Conservation (phyloP, 441 rosid genomes). For the Gossypium schwendimanii region DNA sequence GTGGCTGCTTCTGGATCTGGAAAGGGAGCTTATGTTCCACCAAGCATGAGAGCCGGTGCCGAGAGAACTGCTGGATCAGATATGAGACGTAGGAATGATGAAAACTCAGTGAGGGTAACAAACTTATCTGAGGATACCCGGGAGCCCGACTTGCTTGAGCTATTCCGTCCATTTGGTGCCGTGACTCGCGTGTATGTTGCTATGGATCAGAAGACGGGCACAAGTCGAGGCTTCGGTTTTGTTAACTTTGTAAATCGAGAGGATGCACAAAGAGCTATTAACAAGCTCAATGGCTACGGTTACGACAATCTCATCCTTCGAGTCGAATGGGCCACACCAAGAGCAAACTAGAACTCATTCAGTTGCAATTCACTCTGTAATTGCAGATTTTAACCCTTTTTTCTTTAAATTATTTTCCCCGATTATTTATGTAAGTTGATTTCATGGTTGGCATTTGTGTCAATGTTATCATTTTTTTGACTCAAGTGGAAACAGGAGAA, state of each 20-base stretch:
- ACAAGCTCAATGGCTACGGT: slow-evolving; percentile 5
- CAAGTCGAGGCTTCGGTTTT: slow-evolving; percentile 53
- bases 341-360: neutral
- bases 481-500: too few relatives aligned
- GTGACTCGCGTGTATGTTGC: slow-evolving; percentile 51
- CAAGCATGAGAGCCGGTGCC: slow-evolving; percentile 41
- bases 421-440: too few relatives aligned
- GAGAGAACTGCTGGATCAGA: slow-evolving; percentile 35
- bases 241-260: slow-evolving; percentile 35
- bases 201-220: slow-evolving; percentile 41
- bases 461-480: too few relatives aligned
- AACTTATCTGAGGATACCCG: slow-evolving; percentile 52
- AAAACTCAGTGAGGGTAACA: slow-evolving; percentile 46
- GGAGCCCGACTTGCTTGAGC: slow-evolving; percentile 44
- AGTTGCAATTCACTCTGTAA: too few relatives aligned
- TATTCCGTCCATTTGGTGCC: slow-evolving; percentile 45
- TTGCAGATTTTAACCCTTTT: too few relatives aligned
- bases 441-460: too few relatives aligned
- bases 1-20: slow-evolving; percentile 19
- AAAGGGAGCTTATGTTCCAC: slow-evolving; percentile 43
- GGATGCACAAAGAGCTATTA: slow-evolving; percentile 4
- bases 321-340: slow-evolving; percentile 6
- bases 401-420: too few relatives aligned
- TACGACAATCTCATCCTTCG: slow-evolving; percentile 5
- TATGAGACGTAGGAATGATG: slow-evolving; percentile 54